Conservation (phyloP, 495 filamentous ascomycete species). For the Lichina pygmaea region DNA sequence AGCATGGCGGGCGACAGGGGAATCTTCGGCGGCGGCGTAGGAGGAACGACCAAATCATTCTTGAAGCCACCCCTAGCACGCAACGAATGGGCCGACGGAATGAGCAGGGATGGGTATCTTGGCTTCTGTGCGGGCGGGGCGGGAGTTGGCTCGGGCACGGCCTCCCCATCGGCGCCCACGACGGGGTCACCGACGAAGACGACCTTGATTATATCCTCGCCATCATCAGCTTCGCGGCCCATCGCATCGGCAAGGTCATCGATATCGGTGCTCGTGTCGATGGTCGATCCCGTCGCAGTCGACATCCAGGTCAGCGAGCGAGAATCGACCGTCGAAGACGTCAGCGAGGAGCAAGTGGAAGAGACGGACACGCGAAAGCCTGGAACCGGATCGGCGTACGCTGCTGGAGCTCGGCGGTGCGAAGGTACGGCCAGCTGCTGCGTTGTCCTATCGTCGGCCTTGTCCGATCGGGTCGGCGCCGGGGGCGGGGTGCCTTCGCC, state of each 20-base stretch:
- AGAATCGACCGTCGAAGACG: constrained; percentile 13
- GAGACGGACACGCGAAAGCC: too few species aligned
- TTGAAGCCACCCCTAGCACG: constrained; percentile 15
- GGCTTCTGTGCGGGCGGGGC: constrained; percentile 17
- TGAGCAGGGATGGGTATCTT: constrained; percentile 40
- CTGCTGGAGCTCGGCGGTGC: background rate
- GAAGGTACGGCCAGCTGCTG: background rate
- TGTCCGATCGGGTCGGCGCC: background rate
- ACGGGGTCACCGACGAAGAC: constrained; percentile 13
- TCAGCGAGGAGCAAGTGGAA: too few species aligned
- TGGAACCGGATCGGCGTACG: too few species aligned
- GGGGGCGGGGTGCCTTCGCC: background rate
- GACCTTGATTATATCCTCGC: background rate
- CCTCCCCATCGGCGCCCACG: too few species aligned
- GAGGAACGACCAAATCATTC: constrained; percentile 40
- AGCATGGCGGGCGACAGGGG: constrained; percentile 50
- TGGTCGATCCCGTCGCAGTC: constrained; percentile 33
- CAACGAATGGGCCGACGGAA: constrained; percentile 36
- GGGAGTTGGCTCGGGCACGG: too few species aligned
- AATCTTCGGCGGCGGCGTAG: constrained; percentile 49
- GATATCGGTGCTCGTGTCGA: constrained; percentile 8
- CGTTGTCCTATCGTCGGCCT: background rate
- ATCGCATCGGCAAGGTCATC: constrained; percentile 8
- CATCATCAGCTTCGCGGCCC: too few species aligned
- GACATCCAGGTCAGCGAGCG: constrained; percentile 65